A percentile compares a stretch with the other conserved stretches of the same genome.
Conservation (phyloP, 306 rosid genomes). For the Cucurbita ficifolia region DNA sequence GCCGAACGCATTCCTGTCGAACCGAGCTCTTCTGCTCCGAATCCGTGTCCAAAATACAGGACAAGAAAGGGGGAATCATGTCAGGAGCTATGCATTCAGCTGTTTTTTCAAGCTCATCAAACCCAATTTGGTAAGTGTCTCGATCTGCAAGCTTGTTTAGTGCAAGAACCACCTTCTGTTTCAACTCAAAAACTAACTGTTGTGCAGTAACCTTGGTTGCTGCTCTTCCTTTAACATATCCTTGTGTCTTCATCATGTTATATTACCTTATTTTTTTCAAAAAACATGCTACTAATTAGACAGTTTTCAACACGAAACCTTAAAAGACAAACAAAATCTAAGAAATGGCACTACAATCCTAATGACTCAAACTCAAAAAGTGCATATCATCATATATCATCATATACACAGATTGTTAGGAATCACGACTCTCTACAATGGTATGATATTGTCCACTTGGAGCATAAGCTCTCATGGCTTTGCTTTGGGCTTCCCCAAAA, state of each 20-base stretch:
- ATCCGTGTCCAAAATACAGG: constrained; percentile 53
- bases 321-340: not conserved
- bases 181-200: constrained; percentile 37
- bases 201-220: constrained; percentile 19
- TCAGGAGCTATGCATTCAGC: constrained; percentile 39
- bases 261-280: not conserved
- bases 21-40: constrained; percentile 49
- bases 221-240: constrained; percentile 21
- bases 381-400: not conserved
- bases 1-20: constrained; percentile 43
- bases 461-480: too few relatives aligned
- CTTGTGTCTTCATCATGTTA: constrained; percentile 35
- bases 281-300: not conserved
- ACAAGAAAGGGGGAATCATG: constrained; percentile 38
- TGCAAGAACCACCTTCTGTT: constrained; percentile 36
- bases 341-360: not conserved
- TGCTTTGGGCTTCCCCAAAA: too few relatives aligned
- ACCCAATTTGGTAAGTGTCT: constrained; percentile 60
- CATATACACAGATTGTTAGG: too few relatives aligned
- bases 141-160: constrained; percentile 71
- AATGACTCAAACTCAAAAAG: not conserved
- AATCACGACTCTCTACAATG: too few relatives aligned
- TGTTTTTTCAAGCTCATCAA: constrained; percentile 44
- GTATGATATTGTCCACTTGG: too few relatives aligned
- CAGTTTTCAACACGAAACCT: not conserved